Evolutionary conservation across 2,329 filamentous ascomycete species (phyloP).

Genomic region (Tolypocladium pustulatum): DNA sequence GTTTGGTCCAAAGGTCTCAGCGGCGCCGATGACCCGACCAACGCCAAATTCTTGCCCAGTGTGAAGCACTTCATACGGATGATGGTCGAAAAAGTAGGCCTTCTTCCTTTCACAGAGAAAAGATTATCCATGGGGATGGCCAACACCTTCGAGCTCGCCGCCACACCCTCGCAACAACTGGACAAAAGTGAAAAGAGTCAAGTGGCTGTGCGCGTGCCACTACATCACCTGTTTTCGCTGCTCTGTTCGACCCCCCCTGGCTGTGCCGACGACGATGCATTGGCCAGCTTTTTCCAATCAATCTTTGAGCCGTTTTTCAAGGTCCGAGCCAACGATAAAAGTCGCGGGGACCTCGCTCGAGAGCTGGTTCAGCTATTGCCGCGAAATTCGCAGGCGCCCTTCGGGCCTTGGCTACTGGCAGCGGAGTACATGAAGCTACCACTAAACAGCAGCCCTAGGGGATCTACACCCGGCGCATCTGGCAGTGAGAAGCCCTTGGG

Average conservation of each 20-base stretch:
- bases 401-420: constrained; percentile 40
- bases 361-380: constrained; percentile 42
- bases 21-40: constrained; percentile 33
- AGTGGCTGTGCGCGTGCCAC: constrained; percentile 43
- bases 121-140: constrained; percentile 38
- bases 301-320: constrained; percentile 50
- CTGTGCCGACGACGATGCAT: constrained; percentile 33
- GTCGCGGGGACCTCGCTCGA: constrained; percentile 33
- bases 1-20: constrained; percentile 44
- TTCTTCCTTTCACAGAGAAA: constrained; percentile 54
- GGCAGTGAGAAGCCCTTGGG: constrained; percentile 39
- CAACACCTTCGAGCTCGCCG: constrained; percentile 49
- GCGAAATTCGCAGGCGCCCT: constrained; percentile 31
- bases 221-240: constrained; percentile 56
- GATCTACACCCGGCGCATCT: constrained; percentile 10
- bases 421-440: constrained; percentile 33
- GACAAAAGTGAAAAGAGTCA: constrained; percentile 41
- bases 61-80: constrained; percentile 39
- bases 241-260: constrained; percentile 41
- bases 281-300: constrained; percentile 34
- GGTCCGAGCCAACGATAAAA: constrained; percentile 31
- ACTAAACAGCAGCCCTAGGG: constrained; percentile 22
- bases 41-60: constrained; percentile 42
- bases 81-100: constrained; percentile 41
- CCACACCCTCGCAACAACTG: constrained; percentile 55